phyloP scores from a whole-genome alignment of 108 stramenopile species.

The Fragilaria crotonensis region DNA sequence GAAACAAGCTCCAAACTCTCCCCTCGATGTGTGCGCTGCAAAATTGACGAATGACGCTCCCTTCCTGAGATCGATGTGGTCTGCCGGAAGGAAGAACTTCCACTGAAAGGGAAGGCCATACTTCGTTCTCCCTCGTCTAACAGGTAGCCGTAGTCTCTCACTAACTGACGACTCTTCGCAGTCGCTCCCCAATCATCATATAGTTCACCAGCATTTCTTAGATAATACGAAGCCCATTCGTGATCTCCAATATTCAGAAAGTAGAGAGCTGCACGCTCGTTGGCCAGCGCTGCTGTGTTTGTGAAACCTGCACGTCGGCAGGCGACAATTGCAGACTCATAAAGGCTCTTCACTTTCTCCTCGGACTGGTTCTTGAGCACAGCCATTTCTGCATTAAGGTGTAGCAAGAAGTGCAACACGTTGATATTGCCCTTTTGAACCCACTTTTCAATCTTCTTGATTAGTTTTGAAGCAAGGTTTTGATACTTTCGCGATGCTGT shows the following conservation, averaged over 20 bases:
- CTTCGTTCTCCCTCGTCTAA: not conserved
- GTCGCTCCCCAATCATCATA: conserved; percentile 43
- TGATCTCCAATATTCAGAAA: conserved; percentile 20
- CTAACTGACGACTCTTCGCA: conserved; percentile 15
- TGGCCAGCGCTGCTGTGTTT: conserved; percentile 19
- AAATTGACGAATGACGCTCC: too few relatives aligned
- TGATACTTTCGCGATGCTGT: not conserved
- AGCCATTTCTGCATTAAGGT: not conserved
- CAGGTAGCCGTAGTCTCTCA: not conserved
- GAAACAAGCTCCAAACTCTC: too few relatives aligned
- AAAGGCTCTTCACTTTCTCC: conserved; percentile 12
- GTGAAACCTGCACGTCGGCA: conserved; percentile 25
- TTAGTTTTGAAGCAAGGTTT: not conserved
- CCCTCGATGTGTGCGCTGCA: too few relatives aligned
- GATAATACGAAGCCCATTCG: conserved; percentile 22
- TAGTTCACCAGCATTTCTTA: conserved; percentile 18
- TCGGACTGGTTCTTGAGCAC: not conserved
- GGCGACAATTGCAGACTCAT: conserved; percentile 18
- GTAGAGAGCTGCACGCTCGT: conserved; percentile 24
- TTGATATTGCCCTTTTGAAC: not conserved
- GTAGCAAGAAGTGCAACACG: not conserved
- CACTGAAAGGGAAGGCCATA: too few relatives aligned
- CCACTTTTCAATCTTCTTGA: not conserved
- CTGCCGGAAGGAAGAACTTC: too few relatives aligned
- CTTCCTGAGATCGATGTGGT: too few relatives aligned